Evolutionary conservation across 2,329 filamentous ascomycete species (phyloP).

Genomic region (Xylariaceae sp.): DNA sequence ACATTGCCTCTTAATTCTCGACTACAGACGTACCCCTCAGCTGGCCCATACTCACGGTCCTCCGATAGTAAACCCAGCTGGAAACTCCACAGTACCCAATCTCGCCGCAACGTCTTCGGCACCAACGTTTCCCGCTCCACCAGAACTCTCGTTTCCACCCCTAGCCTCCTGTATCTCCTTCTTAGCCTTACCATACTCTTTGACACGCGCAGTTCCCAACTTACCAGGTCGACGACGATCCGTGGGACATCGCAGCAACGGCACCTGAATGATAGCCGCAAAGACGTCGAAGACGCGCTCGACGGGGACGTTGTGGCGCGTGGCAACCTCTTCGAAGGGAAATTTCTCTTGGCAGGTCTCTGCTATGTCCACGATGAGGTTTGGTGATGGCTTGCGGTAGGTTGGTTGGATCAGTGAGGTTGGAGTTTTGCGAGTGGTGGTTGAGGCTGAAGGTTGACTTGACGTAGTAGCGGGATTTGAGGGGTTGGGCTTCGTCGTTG

Average conservation of each 20-base stretch:
- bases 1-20: no score
- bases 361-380: conserved; percentile 46
- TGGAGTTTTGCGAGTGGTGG: conserved; percentile 19
- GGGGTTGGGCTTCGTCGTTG: background rate
- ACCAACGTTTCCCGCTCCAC: no score
- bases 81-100: conserved; percentile 23
- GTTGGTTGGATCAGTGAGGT: conserved; percentile 26
- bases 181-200: conserved; percentile 41
- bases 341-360: conserved; percentile 45
- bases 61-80: conserved; percentile 23
- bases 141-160: background rate
- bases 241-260: conserved; percentile 42
- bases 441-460: conserved; percentile 3
- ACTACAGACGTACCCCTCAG: no score
- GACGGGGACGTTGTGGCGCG: conserved; percentile 39
- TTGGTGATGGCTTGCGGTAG: conserved; percentile 34
- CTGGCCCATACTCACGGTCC: no score
- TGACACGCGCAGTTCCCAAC: conserved; percentile 38
- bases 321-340: conserved; percentile 43
- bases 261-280: conserved; percentile 45
- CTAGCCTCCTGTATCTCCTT: conserved; percentile 30
- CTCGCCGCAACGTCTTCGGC: conserved; percentile 23
- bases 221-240: conserved; percentile 41
- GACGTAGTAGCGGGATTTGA: background rate
- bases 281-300: conserved; percentile 46